phyloP scores from a whole-genome alignment of 2,329 filamentous ascomycete species.

The Periconia sp. region DNA sequence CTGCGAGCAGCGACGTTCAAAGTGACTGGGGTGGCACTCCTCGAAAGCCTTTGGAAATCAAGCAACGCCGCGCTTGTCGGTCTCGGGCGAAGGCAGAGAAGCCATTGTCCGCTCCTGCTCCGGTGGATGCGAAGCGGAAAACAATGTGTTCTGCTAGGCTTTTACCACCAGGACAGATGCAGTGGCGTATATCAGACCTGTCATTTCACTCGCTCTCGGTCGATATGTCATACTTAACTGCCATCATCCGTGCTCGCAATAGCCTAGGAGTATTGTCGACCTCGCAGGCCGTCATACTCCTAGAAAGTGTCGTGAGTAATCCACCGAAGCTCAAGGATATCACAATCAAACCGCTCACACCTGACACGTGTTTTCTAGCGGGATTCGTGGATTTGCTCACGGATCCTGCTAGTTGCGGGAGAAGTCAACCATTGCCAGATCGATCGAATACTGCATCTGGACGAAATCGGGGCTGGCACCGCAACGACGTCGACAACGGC shows the following conservation, averaged over 20 bases:
- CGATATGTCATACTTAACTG: conserved; percentile 7
- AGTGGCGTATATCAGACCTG: conserved; percentile 7
- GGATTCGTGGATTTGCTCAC: conserved; percentile 1
- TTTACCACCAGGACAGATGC: conserved; percentile 2
- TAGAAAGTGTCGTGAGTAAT: conserved; percentile 5
- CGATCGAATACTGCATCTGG: conserved; percentile 1
- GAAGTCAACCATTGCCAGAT: conserved; percentile 3
- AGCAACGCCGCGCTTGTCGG: conserved; percentile 2
- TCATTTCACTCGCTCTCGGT: conserved; percentile 5
- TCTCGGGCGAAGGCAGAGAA: conserved; percentile 5
- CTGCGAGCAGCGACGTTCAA: conserved; percentile 9
- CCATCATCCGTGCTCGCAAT: conserved; percentile 5
- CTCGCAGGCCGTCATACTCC: conserved; percentile 3
- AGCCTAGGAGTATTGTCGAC: conserved; percentile 4
- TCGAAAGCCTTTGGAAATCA: conserved; percentile 2
- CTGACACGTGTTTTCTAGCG: conserved; percentile 7
- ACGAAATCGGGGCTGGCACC: too few species aligned
- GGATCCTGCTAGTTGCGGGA: conserved; percentile 3
- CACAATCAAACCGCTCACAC: conserved; percentile 3
- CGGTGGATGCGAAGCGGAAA: conserved; percentile 1
- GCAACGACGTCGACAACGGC: too few species aligned
- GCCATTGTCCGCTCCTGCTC: conserved; percentile 1
- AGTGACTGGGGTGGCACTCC: conserved; percentile 2
- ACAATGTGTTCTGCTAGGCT: conserved; percentile 2
- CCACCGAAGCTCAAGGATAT: conserved; percentile 3